Percentiles rank a stretch among this genome's conserved stretches.
Conservation (phyloP, 2,329 filamentous ascomycete genomes). For the Epichloe festucae region DNA sequence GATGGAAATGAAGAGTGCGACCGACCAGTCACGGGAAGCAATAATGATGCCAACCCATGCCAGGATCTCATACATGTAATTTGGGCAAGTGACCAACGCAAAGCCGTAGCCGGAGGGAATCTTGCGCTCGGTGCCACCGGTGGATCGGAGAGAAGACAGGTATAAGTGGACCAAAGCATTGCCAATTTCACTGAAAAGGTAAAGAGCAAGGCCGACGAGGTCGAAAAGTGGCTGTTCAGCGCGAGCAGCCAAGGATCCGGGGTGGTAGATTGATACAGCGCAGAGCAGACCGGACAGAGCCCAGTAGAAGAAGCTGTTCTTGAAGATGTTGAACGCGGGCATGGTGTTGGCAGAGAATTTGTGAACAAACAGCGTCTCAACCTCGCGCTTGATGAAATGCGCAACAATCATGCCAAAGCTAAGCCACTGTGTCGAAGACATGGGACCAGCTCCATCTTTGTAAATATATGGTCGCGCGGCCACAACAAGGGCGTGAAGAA, state of each 20-base stretch:
- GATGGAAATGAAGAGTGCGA: constrained; percentile 61
- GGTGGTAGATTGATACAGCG: constrained; percentile 75
- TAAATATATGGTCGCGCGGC: constrained; percentile 55
- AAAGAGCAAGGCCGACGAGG: constrained; percentile 58
- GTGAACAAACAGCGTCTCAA: constrained; percentile 89
- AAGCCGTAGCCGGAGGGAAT: constrained; percentile 83
- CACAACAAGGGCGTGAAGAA: constrained; percentile 69
- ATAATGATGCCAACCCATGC: constrained; percentile 77
- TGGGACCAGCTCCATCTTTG: constrained; percentile 28
- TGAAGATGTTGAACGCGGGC: constrained; percentile 82
- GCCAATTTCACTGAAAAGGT: constrained; percentile 61
- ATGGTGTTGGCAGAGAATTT: constrained; percentile 92
- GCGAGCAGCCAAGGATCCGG: constrained; percentile 52
- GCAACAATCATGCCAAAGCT: constrained; percentile 59
- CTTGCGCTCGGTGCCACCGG: constrained; percentile 72
- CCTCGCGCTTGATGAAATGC: constrained; percentile 91
- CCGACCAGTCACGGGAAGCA: constrained; percentile 65
- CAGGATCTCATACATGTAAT: constrained; percentile 88
- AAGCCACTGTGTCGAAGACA: constrained; percentile 59
- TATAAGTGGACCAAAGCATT: constrained; percentile 74
- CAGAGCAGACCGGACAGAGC: constrained; percentile 64
- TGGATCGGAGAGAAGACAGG: constrained; percentile 61
- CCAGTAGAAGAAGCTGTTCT: constrained; percentile 96
- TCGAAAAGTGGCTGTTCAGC: constrained; percentile 38
- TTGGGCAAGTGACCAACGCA: constrained; percentile 79